These are phyloP conservation scores for Verbascum thapsus DNA, from an alignment of 257 asterid species.

Conservation along the genomic window DNA sequence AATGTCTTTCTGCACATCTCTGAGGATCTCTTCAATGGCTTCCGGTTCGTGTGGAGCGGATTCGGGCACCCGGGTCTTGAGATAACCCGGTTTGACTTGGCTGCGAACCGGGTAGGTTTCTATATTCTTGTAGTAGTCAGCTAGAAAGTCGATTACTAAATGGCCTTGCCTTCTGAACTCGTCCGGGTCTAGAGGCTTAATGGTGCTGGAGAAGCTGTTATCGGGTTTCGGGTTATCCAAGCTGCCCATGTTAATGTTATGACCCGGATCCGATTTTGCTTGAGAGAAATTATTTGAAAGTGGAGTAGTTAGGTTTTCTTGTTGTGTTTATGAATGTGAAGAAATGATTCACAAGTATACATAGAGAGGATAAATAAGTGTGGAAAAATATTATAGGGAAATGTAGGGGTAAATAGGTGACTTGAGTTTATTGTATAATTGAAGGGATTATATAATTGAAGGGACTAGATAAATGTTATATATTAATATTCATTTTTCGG, in stretches of 20 bases:
- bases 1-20: slow-evolving; percentile 57
- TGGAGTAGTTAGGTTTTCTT: no score
- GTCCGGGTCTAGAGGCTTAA: slow-evolving; percentile 66
- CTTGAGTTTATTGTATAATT: no score
- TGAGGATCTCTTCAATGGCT: slow-evolving; percentile 55
- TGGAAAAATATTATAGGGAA: no score
- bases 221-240: slow-evolving; percentile 40
- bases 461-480: no score
- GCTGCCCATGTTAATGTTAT: slow-evolving; percentile 44
- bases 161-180: slow-evolving; percentile 72
- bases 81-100: slow-evolving; percentile 77
- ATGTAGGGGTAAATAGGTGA: no score
- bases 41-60: slow-evolving; percentile 64
- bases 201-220: slow-evolving; percentile 35
- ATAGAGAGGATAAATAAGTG: no score
- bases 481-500: no score
- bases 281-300: no score
- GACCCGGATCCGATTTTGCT: no score
- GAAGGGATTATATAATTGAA: no score
- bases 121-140: slow-evolving; percentile 70
- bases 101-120: slow-evolving; percentile 75
- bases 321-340: no score
- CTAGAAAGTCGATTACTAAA: slow-evolving; percentile 64
- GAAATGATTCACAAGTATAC: no score
- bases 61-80: slow-evolving; percentile 53